Conservation (phyloP, 305 asterid species). For the Fraxinus albicans region DNA sequence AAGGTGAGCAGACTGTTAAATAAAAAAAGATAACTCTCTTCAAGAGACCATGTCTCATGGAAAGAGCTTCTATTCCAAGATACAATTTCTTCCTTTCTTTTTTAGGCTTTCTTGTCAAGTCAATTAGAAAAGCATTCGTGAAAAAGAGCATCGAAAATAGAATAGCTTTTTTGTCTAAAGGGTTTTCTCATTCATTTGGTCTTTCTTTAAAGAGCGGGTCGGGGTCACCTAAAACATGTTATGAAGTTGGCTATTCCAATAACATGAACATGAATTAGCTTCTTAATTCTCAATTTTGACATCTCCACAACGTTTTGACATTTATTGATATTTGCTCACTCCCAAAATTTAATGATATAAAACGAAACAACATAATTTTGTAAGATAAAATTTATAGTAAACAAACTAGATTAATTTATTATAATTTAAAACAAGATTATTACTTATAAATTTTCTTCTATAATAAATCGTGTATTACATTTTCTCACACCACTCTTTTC, state of each 20-base stretch:
- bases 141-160: not conserved
- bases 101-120: not conserved
- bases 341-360: not conserved
- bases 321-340: not conserved
- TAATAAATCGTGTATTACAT: not conserved
- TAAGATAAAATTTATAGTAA: not conserved
- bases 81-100: not conserved
- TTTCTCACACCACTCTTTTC: no score
- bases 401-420: no score
- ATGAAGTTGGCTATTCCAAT: not conserved
- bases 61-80: not conserved
- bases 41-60: fast-evolving
- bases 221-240: not conserved
- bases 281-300: not conserved
- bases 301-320: not conserved
- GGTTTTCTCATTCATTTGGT: not conserved
- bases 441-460: not conserved
- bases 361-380: not conserved
- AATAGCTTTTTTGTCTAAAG: no score
- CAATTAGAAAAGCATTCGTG: not conserved
- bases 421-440: not conserved
- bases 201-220: not conserved
- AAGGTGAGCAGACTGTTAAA: not conserved
- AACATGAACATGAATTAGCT: not conserved
- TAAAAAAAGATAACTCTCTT: not conserved